Conservation (phyloP, 2,329 filamentous ascomycete species). For the Biscogniauxia mediterranea region DNA sequence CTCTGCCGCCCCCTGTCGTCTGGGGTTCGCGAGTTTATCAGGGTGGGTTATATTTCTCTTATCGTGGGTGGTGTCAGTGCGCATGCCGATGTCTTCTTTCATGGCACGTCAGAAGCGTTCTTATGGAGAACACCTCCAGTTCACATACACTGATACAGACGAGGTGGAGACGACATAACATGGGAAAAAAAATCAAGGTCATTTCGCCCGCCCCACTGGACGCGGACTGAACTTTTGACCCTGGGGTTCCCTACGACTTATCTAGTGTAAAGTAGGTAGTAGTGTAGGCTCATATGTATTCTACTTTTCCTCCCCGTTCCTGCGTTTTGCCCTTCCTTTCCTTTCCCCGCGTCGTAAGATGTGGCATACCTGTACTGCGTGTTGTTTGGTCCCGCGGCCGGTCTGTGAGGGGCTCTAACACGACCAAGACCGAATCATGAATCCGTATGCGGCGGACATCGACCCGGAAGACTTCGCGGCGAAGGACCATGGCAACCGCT, state of each 20-base stretch:
- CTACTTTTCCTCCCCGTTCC: not conserved
- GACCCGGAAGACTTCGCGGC: not conserved
- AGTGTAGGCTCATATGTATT: not conserved
- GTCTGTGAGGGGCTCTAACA: not conserved
- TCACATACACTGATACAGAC: not conserved
- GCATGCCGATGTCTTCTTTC: not conserved
- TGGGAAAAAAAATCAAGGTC: not conserved
- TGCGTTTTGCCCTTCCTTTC: not conserved
- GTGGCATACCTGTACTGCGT: not conserved
- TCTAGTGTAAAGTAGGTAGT: not conserved
- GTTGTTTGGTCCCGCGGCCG: not conserved
- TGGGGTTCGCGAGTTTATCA: not conserved
- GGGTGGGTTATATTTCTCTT: not conserved
- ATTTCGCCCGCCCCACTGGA: not conserved
- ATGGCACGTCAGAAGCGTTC: not conserved
- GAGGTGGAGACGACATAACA: not conserved
- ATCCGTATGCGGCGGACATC: slow-evolving; percentile 1
- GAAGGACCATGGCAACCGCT: slow-evolving; percentile 13
- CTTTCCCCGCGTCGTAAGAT: not conserved
- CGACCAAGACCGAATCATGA: not conserved
- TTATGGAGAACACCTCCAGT: not conserved
- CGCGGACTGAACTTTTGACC: not conserved
- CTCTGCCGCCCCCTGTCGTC: not conserved
- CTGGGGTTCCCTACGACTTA: not conserved
- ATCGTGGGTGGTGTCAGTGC: not conserved